Percentiles rank a stretch among this genome's conserved stretches.
Evolutionary conservation across 148 eudicot species (phyloP).

Genomic region (Dianthus caryophyllus): DNA sequence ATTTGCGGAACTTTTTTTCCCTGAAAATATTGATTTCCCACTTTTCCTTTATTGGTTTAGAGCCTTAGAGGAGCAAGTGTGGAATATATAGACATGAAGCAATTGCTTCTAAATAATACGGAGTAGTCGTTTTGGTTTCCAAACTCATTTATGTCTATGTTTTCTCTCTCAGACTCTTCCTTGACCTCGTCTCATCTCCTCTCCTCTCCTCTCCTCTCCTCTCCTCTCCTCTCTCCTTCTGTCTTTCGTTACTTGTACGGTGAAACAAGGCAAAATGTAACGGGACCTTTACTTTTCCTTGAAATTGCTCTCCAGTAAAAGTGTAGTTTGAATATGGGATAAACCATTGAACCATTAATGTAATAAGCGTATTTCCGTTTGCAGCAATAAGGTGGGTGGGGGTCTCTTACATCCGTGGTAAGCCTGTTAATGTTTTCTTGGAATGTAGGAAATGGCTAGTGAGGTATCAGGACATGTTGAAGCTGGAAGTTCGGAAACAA

Average conservation of each 20-base stretch:
- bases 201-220: too few species aligned
- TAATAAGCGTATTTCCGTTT: too few species aligned
- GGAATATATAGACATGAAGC: background rate
- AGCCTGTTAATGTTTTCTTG: slow-evolving; percentile 12
- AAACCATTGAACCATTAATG: too few species aligned
- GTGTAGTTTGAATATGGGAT: background rate
- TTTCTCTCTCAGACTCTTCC: background rate
- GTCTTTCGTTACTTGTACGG: background rate
- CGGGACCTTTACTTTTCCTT: background rate
- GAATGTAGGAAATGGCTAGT: slow-evolving; percentile 49
- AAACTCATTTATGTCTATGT: background rate
- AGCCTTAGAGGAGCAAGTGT: background rate
- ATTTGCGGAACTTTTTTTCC: background rate
- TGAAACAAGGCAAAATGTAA: background rate
- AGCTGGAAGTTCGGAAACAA: slow-evolving; percentile 44
- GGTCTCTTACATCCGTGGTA: background rate
- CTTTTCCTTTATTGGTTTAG: background rate
- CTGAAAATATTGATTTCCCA: too few species aligned
- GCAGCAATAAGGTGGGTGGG: background rate
- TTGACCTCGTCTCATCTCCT: too few species aligned
- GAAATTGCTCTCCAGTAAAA: background rate
- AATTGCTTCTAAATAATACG: background rate
- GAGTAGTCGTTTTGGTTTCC: background rate
- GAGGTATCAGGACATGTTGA: slow-evolving; percentile 38
- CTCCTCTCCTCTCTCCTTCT: background rate